Evolutionary conservation across 2,329 filamentous ascomycete genomes (phyloP), one percentile per base, ranked within the genome.

Genomic region (Dothidotthia symphoricarpi): DNA sequence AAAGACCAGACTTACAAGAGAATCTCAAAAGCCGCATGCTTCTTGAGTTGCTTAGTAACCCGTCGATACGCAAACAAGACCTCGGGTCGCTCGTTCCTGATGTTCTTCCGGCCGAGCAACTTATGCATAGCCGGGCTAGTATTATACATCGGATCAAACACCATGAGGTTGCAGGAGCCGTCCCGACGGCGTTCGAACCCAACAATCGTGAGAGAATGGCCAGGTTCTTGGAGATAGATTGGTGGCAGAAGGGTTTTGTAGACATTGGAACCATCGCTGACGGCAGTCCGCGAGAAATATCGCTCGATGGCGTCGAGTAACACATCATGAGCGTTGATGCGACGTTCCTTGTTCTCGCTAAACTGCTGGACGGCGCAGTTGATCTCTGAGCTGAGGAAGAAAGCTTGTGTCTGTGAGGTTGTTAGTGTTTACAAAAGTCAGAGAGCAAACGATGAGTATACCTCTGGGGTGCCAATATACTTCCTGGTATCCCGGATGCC

Each of bases 401-500:
- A 76, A 6, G 89, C 87, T 64, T 91, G 80, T 5, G 86, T 88
- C 85, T 89, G 35, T 22, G 16, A n/a, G 4, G n/a, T 3, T 31
- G 30, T 61, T 22, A 63, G 53, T 9, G 17, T 2, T 14, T 13
- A 5, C 19, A 5, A 5, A 22, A 9, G 14, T n/a, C 3, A 7
- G 16, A 13, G 30, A 4, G 31, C 38, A 5, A 25, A 43, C 10
- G 24, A 13, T 11, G 14, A 28, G 33, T 45, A 51, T 71, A 87
- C 86, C 74, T 97, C 91, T 7, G 88, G 83, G 1, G 91, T 96
- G 12, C 91, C 91, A 53, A 97, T 97, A 60, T 93, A 97, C 65
- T 96, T 97, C 43, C 93, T 80, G 0, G 90, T 95, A n/a, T 83
- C 83, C 47, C 74, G 80, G 47, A 97, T 86, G 1, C 89, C 88